These are phyloP conservation scores for Hyparrhenia diplandra DNA, from an alignment of 176 grass and related monocot species.

Conservation along the genomic window DNA sequence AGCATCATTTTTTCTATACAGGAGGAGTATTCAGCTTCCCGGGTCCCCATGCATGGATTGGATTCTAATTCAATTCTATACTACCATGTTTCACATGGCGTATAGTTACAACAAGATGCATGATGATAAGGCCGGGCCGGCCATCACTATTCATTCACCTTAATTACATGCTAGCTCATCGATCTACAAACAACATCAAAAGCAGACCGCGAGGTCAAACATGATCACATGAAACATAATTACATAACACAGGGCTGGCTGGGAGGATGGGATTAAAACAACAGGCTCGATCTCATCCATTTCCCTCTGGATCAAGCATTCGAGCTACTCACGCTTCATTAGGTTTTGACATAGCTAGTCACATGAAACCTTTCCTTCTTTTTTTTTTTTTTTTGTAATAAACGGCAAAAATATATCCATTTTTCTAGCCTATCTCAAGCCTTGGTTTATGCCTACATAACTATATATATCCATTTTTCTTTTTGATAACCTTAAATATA, in stretches of 20 bases:
- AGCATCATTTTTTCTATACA: not conserved
- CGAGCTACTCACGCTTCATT: not conserved
- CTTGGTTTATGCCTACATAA: too few species aligned
- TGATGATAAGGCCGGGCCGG: not conserved
- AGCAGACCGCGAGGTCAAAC: conserved; percentile 30
- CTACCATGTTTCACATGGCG: conserved; percentile 30
- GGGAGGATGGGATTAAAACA: not conserved
- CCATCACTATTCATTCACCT: too few species aligned
- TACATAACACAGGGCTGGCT: too few species aligned
- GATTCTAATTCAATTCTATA: conserved; percentile 6
- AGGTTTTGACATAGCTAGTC: too few species aligned
- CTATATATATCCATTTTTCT: too few species aligned
- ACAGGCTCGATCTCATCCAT: conserved; percentile 6
- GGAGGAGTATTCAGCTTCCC: not conserved
- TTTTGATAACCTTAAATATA: too few species aligned
- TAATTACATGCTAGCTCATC: too few species aligned
- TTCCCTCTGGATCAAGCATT: not conserved
- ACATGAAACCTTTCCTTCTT: too few species aligned
- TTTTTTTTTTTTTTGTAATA: not conserved
- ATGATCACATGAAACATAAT: not conserved
- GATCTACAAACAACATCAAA: not conserved
- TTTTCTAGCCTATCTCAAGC: not conserved
- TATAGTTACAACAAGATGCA: not conserved
- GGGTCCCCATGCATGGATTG: not conserved
- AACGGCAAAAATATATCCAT: not conserved